Evolutionary conservation across 1,284 basidiomycete species (phyloP).

Genomic region (Irpex rosettiformis): DNA sequence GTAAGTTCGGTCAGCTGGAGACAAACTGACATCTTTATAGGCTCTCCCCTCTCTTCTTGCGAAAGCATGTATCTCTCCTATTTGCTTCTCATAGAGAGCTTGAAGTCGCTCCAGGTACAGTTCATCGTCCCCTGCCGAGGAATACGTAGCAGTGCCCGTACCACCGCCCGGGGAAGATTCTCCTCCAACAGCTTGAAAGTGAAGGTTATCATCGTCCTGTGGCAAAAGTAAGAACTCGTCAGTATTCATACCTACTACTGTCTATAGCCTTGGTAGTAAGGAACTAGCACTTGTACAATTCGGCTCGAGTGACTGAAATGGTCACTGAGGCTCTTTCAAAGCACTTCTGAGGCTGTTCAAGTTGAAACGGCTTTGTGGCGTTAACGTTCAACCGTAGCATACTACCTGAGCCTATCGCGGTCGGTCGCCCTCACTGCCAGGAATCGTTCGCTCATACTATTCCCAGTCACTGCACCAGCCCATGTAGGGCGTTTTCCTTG

Average conservation of each 20-base stretch:
- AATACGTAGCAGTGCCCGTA: background rate
- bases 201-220: background rate
- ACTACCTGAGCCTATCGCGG: too few relatives aligned
- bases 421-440: too few relatives aligned
- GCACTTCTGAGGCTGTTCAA: background rate
- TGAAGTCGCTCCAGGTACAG: slow-evolving; percentile 60
- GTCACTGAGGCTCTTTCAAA: too few relatives aligned
- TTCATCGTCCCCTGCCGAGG: slow-evolving; percentile 32
- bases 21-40: slow-evolving; percentile 52
- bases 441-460: too few relatives aligned
- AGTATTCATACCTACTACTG: background rate
- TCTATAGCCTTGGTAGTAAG: background rate
- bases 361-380: background rate
- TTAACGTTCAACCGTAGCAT: background rate
- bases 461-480: background rate
- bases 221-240: background rate
- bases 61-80: slow-evolving; percentile 55
- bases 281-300: too few relatives aligned
- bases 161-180: background rate
- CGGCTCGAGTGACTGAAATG: too few relatives aligned
- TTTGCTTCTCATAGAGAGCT: slow-evolving; percentile 52
- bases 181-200: too few relatives aligned
- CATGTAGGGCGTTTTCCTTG: background rate
- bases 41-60: slow-evolving; percentile 52
- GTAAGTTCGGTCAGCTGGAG: too few relatives aligned